A percentile compares a stretch with the other conserved stretches of the same genome.
These are phyloP conservation scores for Eucalyptus caleyi DNA, from an alignment of 345 rosid genomes.

Conservation along the genomic window DNA sequence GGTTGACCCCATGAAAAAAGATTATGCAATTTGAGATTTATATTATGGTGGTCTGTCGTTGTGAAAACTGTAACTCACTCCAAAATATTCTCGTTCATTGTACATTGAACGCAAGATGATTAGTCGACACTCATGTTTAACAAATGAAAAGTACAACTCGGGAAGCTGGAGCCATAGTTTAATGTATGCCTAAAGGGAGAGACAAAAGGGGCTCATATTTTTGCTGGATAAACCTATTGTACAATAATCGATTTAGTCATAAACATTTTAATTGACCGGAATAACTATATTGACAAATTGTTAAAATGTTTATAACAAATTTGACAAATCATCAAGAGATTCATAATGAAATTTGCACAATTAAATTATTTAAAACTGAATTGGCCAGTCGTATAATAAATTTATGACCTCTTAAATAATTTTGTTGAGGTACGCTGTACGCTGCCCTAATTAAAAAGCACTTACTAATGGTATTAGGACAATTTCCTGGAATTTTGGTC, in stretches of 20 bases:
- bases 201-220: no score
- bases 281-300: no score
- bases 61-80: neutral
- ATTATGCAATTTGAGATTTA: neutral
- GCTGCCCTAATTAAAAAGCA: neutral
- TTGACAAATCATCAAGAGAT: no score
- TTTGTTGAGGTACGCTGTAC: neutral
- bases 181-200: neutral
- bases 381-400: accelerated
- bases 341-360: no score
- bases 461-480: neutral
- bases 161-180: neutral
- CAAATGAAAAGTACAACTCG: neutral
- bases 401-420: neutral
- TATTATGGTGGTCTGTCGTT: neutral
- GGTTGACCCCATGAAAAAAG: neutral
- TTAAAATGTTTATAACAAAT: no score
- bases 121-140: neutral
- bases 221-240: neutral
- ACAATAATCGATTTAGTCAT: no score
- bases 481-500: neutral
- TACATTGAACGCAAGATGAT: neutral
- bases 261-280: accelerated
- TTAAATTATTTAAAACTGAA: no score
- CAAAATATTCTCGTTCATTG: neutral